Evolutionary conservation across 2,329 filamentous ascomycete species (phyloP).

Genomic region (Mollisia scopiformis): DNA sequence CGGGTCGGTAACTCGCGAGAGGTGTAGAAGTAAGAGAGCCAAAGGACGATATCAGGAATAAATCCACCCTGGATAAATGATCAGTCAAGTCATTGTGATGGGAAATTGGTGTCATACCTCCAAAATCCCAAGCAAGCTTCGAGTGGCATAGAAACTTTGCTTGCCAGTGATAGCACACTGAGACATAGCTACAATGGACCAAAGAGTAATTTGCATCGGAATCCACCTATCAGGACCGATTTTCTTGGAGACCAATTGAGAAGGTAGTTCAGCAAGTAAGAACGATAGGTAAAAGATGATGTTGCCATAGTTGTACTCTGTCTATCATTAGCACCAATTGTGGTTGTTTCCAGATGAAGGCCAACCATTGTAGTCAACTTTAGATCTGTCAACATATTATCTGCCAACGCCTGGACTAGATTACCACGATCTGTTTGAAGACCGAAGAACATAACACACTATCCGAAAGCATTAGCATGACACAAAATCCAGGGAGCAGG

Average conservation of each 20-base stretch:
- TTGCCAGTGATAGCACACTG: constrained; percentile 48
- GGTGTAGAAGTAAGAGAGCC: constrained; percentile 77
- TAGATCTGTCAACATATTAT: constrained; percentile 61
- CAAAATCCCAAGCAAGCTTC: constrained; percentile 38
- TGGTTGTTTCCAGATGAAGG: not conserved
- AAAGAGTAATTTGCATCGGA: constrained; percentile 52
- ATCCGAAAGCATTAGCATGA: not conserved
- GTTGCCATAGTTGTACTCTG: constrained; percentile 49
- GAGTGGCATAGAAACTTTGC: constrained; percentile 45
- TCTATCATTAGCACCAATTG: not conserved
- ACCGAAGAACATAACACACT: constrained; percentile 62
- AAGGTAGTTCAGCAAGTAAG: constrained; percentile 61
- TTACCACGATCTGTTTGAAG: constrained; percentile 64
- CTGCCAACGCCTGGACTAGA: constrained; percentile 58
- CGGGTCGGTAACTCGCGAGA: constrained; percentile 42
- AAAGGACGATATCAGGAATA: constrained; percentile 66
- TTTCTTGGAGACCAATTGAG: constrained; percentile 61
- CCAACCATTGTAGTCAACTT: constrained; percentile 41
- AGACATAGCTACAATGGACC: constrained; percentile 50
- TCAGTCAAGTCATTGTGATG: not conserved
- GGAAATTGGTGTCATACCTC: constrained; percentile 3
- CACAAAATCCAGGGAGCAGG: not conserved
- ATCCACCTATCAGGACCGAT: constrained; percentile 55
- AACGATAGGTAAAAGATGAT: constrained; percentile 58
- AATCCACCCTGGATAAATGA: constrained; percentile 52